These are phyloP conservation scores for Nissolia schottii DNA, from an alignment of 306 rosid genomes.

Conservation along the genomic window DNA sequence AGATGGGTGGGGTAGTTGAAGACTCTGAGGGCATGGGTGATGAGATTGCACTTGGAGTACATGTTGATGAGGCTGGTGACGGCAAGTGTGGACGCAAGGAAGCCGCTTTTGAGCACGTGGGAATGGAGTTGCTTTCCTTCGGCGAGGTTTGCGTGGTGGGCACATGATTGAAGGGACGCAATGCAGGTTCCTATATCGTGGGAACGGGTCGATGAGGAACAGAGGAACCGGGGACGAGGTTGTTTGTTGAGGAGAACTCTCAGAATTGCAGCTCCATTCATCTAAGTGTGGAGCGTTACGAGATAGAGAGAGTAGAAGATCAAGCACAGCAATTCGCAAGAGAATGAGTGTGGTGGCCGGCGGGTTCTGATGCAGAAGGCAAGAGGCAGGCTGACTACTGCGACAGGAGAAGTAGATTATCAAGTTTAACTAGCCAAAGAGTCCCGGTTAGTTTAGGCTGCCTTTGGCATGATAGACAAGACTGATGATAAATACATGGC, in stretches of 20 bases:
- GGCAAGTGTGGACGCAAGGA: slow-evolving; percentile 47
- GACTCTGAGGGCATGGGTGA: slow-evolving; percentile 46
- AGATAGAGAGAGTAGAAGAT: no score
- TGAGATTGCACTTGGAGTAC: slow-evolving; percentile 71
- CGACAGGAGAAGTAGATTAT: no score
- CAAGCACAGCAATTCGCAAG: no score
- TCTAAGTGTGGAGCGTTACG: no score
- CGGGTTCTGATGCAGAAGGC: no score
- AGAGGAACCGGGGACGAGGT: not conserved
- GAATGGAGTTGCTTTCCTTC: slow-evolving; percentile 59
- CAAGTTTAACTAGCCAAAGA: no score
- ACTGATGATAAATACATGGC: no score
- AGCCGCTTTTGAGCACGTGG: slow-evolving; percentile 47
- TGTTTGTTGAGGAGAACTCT: not conserved
- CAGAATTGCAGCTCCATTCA: not conserved
- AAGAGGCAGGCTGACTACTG: no score
- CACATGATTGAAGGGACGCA: slow-evolving; percentile 57
- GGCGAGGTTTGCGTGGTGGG: slow-evolving; percentile 40
- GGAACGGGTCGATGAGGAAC: slow-evolving; percentile 36
- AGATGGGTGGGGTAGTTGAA: slow-evolving; percentile 34
- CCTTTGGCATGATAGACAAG: no score
- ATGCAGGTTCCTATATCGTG: slow-evolving; percentile 44
- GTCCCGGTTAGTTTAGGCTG: no score
- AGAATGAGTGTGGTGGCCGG: no score
- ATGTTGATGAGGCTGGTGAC: slow-evolving; percentile 77